A percentile compares a stretch with the other conserved stretches of the same genome.
phyloP scores from a whole-genome alignment of 225 moss, liverwort and hornwort genomes.

The Straminergon stramineum region DNA sequence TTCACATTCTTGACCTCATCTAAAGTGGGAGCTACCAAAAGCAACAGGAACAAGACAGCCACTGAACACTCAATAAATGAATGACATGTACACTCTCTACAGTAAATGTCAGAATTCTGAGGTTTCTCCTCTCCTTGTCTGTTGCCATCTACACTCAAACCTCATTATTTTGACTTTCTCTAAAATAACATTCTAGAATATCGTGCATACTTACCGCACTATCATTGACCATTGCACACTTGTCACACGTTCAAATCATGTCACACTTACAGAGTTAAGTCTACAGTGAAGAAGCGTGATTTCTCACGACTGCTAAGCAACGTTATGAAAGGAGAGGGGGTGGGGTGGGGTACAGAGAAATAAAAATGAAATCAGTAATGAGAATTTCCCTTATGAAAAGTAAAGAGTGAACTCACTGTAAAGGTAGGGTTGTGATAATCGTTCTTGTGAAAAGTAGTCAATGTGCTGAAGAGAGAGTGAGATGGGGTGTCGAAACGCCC shows the following conservation, averaged over 20 bases:
- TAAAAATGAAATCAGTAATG: constrained; percentile 48
- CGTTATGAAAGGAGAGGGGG: constrained; percentile 43
- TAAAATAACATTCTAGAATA: not conserved
- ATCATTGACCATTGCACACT: not conserved
- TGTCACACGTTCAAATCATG: not conserved
- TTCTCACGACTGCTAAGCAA: not conserved
- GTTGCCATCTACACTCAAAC: not conserved
- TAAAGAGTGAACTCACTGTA: not conserved
- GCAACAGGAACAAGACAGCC: not conserved
- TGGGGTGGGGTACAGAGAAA: constrained; percentile 54
- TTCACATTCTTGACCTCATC: not conserved
- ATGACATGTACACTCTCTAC: not conserved
- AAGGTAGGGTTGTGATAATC: constrained; percentile 82
- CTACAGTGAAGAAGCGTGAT: not conserved
- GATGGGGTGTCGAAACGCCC: constrained; percentile 77
- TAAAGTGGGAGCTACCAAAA: not conserved
- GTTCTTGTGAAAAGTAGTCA: constrained; percentile 52
- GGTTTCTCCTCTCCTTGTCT: not conserved
- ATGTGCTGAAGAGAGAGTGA: constrained; percentile 60
- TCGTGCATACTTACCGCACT: not conserved
- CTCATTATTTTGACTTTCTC: not conserved
- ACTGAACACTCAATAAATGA: not conserved
- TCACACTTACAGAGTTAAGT: not conserved
- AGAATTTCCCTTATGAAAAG: not conserved
- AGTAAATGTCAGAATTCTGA: not conserved